A percentile compares a stretch with the other conserved stretches of the same genome.
Evolutionary conservation across 805 yeast genomes (phyloP).

Genomic region (Starmerella scarabaei): DNA sequence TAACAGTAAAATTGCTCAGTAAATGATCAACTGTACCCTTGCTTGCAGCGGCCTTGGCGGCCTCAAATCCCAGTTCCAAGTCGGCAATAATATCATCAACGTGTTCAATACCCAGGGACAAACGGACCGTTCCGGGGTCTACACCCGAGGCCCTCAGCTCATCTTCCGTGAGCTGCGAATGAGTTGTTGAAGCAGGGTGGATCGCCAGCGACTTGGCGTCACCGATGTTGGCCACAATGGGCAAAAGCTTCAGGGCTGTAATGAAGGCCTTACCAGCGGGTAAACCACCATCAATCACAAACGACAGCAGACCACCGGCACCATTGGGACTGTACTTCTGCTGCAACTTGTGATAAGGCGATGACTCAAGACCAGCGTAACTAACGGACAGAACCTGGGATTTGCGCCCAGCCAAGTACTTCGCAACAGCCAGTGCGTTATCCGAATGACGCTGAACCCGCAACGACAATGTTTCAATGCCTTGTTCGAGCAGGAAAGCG

Average conservation of each 20-base stretch:
- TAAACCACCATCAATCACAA: constrained; percentile 66
- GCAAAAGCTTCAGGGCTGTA: constrained; percentile 69
- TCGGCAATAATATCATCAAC: constrained; percentile 85
- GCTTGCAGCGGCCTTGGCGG: constrained; percentile 22
- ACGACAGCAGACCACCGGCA: constrained; percentile 77
- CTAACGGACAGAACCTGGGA: constrained; percentile 73
- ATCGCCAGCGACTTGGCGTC: constrained; percentile 91
- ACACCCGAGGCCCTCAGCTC: constrained; percentile 81
- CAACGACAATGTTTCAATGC: constrained; percentile 84
- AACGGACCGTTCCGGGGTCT: constrained; percentile 74
- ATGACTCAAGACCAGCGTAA: constrained; percentile 76
- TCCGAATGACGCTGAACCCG: constrained; percentile 86
- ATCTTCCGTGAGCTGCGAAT: constrained; percentile 72
- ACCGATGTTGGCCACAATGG: constrained; percentile 93
- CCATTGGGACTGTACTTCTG: constrained; percentile 70
- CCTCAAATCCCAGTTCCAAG: constrained; percentile 70
- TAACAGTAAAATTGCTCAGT: background rate
- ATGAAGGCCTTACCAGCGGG: constrained; percentile 75
- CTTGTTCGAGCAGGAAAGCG: constrained; percentile 74
- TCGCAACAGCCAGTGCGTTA: constrained; percentile 71
- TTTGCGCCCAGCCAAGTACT: constrained; percentile 50
- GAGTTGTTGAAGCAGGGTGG: constrained; percentile 93
- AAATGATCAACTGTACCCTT: background rate
- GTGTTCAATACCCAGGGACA: constrained; percentile 81
- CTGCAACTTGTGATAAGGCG: constrained; percentile 66